Conservation (phyloP, 1,284 basidiomycete species). For the Somion occarium region DNA sequence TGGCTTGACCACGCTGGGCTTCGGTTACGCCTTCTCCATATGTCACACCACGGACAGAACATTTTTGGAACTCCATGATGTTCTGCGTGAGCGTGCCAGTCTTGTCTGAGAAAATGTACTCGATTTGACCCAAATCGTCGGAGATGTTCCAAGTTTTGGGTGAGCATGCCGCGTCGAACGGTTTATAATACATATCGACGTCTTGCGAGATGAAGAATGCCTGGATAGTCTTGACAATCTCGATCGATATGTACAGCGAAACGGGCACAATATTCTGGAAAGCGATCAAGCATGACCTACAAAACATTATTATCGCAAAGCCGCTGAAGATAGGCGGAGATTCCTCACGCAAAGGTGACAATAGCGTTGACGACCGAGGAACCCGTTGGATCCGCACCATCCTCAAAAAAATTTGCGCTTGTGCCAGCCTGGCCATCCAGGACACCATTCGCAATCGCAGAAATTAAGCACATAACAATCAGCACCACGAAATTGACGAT, state of each 20-base stretch:
- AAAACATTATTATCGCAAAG: no score
- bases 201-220: slow-evolving; percentile 98
- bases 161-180: slow-evolving; percentile 84
- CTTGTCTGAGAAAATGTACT: slow-evolving; percentile 98
- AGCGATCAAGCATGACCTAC: slow-evolving; percentile 81
- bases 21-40: slow-evolving; percentile 96
- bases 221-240: slow-evolving; percentile 97
- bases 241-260: slow-evolving; percentile 96
- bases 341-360: slow-evolving; percentile 83
- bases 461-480: slow-evolving; percentile 70
- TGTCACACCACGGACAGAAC: slow-evolving; percentile 78
- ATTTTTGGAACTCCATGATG: slow-evolving; percentile 98
- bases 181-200: slow-evolving; percentile 93
- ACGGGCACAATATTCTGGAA: slow-evolving; percentile 99
- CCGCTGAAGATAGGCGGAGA: not conserved
- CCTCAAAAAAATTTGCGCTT: slow-evolving; percentile 74
- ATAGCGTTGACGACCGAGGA: slow-evolving; percentile 74
- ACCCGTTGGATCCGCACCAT: slow-evolving; percentile 54
- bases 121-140: slow-evolving; percentile 96
- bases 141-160: slow-evolving; percentile 99
- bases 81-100: slow-evolving; percentile 96
- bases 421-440: slow-evolving; percentile 60
- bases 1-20: slow-evolving; percentile 89
- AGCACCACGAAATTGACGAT: slow-evolving; percentile 90
- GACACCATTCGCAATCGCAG: slow-evolving; percentile 74